Base-by-base conservation (phyloP, 2,329 filamentous ascomycete genomes). In the Hypoxylon sp. region DNA sequence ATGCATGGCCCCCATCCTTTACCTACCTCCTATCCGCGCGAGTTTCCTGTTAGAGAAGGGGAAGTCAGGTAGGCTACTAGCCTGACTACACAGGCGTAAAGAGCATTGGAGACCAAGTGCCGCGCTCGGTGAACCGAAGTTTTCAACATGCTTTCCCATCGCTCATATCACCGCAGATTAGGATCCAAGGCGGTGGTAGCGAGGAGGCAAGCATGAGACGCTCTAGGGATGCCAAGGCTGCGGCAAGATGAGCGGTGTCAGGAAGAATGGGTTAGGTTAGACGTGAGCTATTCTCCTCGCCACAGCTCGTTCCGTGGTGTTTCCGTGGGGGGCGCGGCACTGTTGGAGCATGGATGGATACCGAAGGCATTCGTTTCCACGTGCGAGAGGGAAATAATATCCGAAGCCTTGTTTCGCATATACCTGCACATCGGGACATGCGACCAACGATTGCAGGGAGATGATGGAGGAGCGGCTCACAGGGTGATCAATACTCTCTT, bases 161-260 rank as follows among this genome's bases (percentile, higher is more conserved):
- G 13, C 2, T n/a, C n/a, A 20, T 22, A 17, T 31, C n/a, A 30
- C 30, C 6, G 44, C 17, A 33, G 30, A 25, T 48, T 20, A 31
- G 22, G 13, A 40, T 4, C 44, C 44, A 40, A 50, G 44, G 10
- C 3, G 1, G 22, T 31, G 46, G 46, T 35, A 20, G 46, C 44
- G 37, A 25, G 44, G 14, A 60, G 44, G 25, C 42, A 46, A 51
- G 58, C 65, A 68, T 65, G 58, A 56, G 65, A 66, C 37, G 33
- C 14, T 37, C 8, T 44, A 46, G 22, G n/a, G 27, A 62, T 70
- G 68, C 68, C 68, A 59, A 70, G 68, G 64, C 68, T 68, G 61
- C 58, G 58, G 61, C 65, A 54, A 42, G 35, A 50, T 35, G 31
- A 13, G 25, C 17, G 25, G 37, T 44, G 44, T 42, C 49, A 40